Conservation (phyloP, 345 rosid species). For the Gossypium thurberi region DNA sequence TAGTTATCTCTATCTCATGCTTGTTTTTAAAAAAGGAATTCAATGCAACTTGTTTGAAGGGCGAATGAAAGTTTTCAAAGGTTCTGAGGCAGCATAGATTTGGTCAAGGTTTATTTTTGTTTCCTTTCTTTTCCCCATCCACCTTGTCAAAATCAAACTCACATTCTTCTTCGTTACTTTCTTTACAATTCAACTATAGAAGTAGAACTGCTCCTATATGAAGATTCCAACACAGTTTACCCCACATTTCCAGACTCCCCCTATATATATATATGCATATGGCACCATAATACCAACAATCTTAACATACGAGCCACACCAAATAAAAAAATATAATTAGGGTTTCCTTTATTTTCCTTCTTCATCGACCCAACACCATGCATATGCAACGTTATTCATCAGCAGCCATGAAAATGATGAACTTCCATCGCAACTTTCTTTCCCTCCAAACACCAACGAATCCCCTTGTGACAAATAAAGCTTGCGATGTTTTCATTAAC, state of each 20-base stretch:
- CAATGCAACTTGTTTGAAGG: conserved; percentile 10
- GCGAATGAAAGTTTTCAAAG: background rate
- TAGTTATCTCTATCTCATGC: too few species aligned
- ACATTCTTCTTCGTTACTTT: background rate
- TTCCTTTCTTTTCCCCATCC: background rate
- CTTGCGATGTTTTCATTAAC: conserved; percentile 61
- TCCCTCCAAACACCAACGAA: background rate
- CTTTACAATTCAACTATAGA: conserved; percentile 11
- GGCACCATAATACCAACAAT: background rate
- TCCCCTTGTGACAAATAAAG: background rate
- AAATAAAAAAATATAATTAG: background rate
- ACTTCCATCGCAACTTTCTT: conserved; percentile 1
- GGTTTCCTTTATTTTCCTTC: background rate
- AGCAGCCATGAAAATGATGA: background rate
- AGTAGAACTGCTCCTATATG: background rate
- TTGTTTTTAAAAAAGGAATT: background rate
- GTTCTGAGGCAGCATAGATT: background rate
- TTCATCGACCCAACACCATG: background rate
- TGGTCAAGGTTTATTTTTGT: background rate
- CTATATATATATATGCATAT: background rate
- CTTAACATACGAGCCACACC: background rate
- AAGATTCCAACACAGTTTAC: background rate
- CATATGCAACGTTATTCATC: conserved; percentile 9
- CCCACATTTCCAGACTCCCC: background rate
- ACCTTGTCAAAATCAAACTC: conserved; percentile 6